Conservation (phyloP, 1,284 basidiomycete species). For the Phellopilus nigrolimitatus region DNA sequence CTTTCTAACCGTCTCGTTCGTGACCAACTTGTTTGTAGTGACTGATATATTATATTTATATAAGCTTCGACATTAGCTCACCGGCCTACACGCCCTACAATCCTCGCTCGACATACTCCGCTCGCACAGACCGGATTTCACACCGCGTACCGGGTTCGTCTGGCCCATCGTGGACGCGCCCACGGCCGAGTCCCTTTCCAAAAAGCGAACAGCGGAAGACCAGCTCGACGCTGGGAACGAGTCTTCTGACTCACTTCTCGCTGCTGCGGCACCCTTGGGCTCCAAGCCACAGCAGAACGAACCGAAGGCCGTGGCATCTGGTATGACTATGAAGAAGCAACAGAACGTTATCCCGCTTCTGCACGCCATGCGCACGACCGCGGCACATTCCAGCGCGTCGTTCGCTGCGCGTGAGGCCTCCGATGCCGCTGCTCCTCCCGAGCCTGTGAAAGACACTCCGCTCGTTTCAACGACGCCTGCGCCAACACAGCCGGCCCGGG, state of each 20-base stretch:
- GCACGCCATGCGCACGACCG: conserved; percentile 73
- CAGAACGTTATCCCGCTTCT: conserved; percentile 63
- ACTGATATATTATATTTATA: not conserved
- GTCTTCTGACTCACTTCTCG: conserved; percentile 7
- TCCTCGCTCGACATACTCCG: conserved; percentile 67
- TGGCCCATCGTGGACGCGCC: conserved; percentile 69
- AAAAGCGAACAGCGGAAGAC: conserved; percentile 39
- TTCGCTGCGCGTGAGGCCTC: conserved; percentile 32
- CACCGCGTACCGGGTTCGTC: conserved; percentile 72
- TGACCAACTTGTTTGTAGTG: conserved; percentile 14
- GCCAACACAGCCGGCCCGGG: conserved; percentile 36
- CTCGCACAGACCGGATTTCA: conserved; percentile 67
- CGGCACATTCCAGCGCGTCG: conserved; percentile 54
- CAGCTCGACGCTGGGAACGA: conserved; percentile 17
- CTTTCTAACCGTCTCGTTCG: conserved; percentile 77
- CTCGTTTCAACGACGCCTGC: conserved; percentile 50
- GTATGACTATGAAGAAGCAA: conserved; percentile 41
- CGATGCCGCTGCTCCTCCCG: conserved; percentile 35
- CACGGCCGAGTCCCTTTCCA: conserved; percentile 33
- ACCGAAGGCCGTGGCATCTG: conserved; percentile 16
- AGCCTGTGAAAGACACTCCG: conserved; percentile 31
- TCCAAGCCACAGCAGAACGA: conserved; percentile 20
- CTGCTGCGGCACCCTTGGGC: conserved; percentile 15
- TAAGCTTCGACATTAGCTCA: conserved; percentile 42
- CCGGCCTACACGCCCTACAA: conserved; percentile 68